Evolutionary conservation across 2,329 filamentous ascomycete genomes (phyloP), one percentile per base, ranked within the genome.

Genomic region (Chrysoporthe austroafricana): DNA sequence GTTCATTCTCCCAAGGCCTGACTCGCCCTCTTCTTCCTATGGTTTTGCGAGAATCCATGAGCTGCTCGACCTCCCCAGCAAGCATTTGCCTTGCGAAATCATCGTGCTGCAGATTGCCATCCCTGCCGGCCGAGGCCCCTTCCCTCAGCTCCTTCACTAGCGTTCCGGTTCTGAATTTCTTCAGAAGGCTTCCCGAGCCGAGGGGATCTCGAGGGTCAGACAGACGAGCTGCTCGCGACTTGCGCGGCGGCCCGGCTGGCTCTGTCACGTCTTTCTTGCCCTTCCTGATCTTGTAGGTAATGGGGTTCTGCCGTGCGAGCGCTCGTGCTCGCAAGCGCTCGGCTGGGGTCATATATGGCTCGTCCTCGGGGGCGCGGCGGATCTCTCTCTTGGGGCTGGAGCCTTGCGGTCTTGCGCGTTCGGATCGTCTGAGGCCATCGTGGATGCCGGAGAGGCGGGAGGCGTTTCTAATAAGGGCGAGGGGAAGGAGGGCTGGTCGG

Each of bases 381-480:
- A 68, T 63, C 18, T 70, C 67, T 39, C 43, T 66, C 44, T 39
- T 72, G 4, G 63, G 58, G 36, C 72, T 70, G 60, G 74, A 74
- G 14, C 77, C 76, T 64, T 78, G 77, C 21, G 75, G 74, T 62
- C 74, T 71, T 46, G 74, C 73, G 65, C 77, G 77, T 66, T 79
- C 71, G 26, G 78, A 80, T 46, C 73, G 69, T 36, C 88, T 86
- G 65, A 93, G 82, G 16, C 91, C 91, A 58, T 85, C 83, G 71
- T 88, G 86, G 73, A 94, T 93, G 56, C 90, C 90, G 11, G 90
- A 91, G 69, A 92, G 83, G 26, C 68, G 68, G 54, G 88, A 90
- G 32, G 85, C 84, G 74, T 80, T 74, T 69, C 84, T 82, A 44
- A 74, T 73, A 52, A 64, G 56, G 14, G 42, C 54, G 46, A 66